Conservation (phyloP, 352 stramenopile species). For the Bremia lactucae region DNA sequence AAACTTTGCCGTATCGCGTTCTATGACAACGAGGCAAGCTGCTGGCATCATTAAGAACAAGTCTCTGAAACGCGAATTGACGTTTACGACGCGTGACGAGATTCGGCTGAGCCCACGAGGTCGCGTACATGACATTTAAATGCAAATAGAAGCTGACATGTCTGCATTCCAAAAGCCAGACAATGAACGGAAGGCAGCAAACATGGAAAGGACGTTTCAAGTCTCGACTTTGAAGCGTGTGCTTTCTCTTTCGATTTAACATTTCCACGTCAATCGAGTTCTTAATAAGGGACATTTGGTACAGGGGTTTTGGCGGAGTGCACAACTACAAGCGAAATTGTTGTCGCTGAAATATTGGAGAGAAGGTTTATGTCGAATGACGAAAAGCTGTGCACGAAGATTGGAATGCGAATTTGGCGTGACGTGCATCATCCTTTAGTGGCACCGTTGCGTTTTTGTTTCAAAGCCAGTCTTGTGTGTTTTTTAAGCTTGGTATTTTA, state of each 20-base stretch:
- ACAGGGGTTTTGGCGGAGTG: constrained; percentile 83
- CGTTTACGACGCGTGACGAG: constrained; percentile 74
- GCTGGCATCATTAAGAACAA: constrained; percentile 78
- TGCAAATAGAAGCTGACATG: constrained; percentile 80
- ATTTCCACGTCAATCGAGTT: constrained; percentile 92
- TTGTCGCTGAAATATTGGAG: constrained; percentile 89
- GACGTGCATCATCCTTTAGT: constrained; percentile 91
- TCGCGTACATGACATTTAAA: constrained; percentile 63
- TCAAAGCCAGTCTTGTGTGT: constrained; percentile 70
- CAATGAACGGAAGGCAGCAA: constrained; percentile 51
- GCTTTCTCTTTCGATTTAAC: constrained; percentile 81
- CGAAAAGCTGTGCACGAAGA: constrained; percentile 88
- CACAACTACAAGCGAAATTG: constrained; percentile 81
- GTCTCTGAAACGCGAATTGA: constrained; percentile 60
- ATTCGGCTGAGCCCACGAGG: constrained; percentile 64
- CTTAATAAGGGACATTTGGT: constrained; percentile 92
- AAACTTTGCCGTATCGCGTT: constrained; percentile 59
- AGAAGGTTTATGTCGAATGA: constrained; percentile 88
- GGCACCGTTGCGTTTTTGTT: constrained; percentile 83
- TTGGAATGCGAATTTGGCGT: constrained; percentile 83
- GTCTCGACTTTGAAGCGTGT: constrained; percentile 72
- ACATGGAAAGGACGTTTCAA: constrained; percentile 54
- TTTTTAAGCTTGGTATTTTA: constrained; percentile 81
- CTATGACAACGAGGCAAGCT: constrained; percentile 67
- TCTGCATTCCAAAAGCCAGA: constrained; percentile 72